Evolutionary conservation across 306 rosid genomes (phyloP).

Genomic region (Quercus parvula): DNA sequence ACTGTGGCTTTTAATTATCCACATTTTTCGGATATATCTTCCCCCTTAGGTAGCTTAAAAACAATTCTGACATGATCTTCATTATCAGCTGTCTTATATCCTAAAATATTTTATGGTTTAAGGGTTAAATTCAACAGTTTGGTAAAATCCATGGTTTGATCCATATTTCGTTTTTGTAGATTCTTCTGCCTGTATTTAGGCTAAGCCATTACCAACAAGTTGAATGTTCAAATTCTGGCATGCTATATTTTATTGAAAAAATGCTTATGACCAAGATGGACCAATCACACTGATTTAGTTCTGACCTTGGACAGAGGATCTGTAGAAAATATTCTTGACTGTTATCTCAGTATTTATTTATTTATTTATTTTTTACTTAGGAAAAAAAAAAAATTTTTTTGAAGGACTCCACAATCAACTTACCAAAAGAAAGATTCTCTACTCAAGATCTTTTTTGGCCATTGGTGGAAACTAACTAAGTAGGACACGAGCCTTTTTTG

Average conservation of each 20-base stretch:
- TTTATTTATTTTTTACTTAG: too few species aligned
- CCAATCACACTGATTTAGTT: neutral
- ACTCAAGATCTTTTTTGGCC: neutral
- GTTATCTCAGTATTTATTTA: neutral
- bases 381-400: too few species aligned
- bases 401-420: neutral
- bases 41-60: neutral
- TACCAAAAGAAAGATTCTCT: neutral
- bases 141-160: neutral
- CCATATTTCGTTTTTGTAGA: neutral
- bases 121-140: neutral
- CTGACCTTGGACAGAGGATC: neutral
- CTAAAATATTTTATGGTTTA: neutral
- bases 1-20: constrained; percentile 11
- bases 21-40: neutral
- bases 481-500: neutral
- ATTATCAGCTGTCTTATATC: neutral
- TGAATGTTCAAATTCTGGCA: neutral
- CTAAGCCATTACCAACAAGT: neutral
- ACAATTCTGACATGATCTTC: neutral
- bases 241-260: neutral
- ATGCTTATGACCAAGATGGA: neutral
- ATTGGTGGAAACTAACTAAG: neutral
- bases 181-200: neutral
- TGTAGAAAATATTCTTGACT: neutral